Evolutionary conservation across 495 filamentous ascomycete genomes (phyloP), one percentile per base, ranked within the genome.

Genomic region (Penicillium cinerascens): DNA sequence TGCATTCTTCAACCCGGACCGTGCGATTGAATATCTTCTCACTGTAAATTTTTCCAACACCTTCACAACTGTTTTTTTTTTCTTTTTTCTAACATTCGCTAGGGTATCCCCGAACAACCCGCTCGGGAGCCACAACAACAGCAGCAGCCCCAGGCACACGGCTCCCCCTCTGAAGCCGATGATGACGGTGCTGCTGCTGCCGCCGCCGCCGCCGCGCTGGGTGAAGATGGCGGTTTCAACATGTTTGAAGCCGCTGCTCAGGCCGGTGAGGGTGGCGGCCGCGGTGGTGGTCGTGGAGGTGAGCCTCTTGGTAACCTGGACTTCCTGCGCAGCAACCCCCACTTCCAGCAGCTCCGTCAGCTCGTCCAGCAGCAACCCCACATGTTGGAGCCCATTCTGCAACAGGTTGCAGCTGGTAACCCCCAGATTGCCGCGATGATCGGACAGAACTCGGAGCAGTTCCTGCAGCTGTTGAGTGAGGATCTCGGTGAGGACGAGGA

Each of bases 341-440:
- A 96, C 70, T 98, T 98, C 73, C 93, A 97, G 69, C 93, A 98
- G 68, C 83, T 98, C 29, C 87, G 93, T 27, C 91, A 96, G 71
- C 86, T 98, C 10, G 93, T 98, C 16, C 93, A 98, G 65, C 91
- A 96, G 64, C 89, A 97, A 59, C 93, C 93, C 9, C 87, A 90
- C 61, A 98, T 98, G 93, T 85, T 98, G 6, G 93, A 97, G 77
- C 91, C 92, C 1, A 97, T 98, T 60, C 75, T 98, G 23, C 92
- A 96, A 65, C 91, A 96, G 70, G 90, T 98, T 36, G 90, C 88
- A n/a, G 87, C 88, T 8, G 91, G 93, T 20, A 98, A 97, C 68
- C 93, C 93, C 10, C 88, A 96, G 56, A 87, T 98, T 55, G 93
- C 93, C 8, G 83, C 88, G 56, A 71, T 97, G 62, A 98, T 98